Evolutionary conservation across 768 basidiomycete genomes (phyloP), one percentile per base, ranked within the genome.

Genomic region (Podaxis mareebaensis): DNA sequence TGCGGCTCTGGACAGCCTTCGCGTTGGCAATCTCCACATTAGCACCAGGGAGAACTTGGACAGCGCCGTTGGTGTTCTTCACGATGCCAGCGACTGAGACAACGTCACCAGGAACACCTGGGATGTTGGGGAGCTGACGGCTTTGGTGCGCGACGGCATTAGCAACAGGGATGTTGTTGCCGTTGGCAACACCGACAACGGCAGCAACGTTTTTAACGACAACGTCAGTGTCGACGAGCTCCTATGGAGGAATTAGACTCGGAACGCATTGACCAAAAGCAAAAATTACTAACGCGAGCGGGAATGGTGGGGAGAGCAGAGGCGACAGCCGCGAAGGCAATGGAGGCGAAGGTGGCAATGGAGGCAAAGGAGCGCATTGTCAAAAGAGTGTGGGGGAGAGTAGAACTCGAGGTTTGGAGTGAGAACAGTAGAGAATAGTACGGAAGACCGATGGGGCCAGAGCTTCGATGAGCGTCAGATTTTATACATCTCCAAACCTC

Each of bases 261-360:
- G 1, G 4, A 20, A 46, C 12, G 8, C 4, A 8, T n/a, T 6
- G 15, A 20, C 8, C 0, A 51, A 2, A 24, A 4, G 24, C 15
- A 2, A 26, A 20, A 51, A 17, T 24, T 24, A 49, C 48, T 3
- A 11, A 51, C 36, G 2, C n/a, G 40, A 15, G 10, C 6, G n/a
- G 66, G 53, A 44, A 66, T 57, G 59, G 46, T 63, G 0, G 63
- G 63, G 64, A 44, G 66, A 60, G 33, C 65, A 39, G 39, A 64
- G 24, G 24, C 49, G 10, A 55, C 33, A 28, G 64, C 20, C 28
- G 42, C 51, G 20, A 53, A 48, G 33, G 54, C 67, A 38, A 68
- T 59, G 11, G 66, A 63, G 13, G 64, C 52, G 54, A 71, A 54
- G 49, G 68, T 65, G 6, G 67, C 67, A 28, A 72, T 60, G 48